Evolutionary conservation across 495 filamentous ascomycete genomes (phyloP).

Genomic region (Beverwykella pulmonaria): DNA sequence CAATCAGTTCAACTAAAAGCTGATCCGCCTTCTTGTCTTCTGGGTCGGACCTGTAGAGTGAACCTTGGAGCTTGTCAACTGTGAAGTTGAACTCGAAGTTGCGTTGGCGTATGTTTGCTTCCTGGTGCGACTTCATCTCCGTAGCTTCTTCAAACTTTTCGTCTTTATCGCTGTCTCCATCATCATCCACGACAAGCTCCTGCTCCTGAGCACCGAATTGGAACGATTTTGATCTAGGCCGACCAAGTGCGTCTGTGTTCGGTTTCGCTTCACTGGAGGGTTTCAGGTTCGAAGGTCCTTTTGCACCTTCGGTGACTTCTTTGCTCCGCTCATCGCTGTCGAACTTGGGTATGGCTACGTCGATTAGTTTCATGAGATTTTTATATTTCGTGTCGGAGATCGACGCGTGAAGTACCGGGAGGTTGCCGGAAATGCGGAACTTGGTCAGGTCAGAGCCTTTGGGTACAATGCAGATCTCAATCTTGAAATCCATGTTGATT

Average conservation of each 20-base stretch:
- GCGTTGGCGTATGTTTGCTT: conserved; percentile 75
- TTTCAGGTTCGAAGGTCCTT: conserved; percentile 36
- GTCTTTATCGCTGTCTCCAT: conserved; percentile 63
- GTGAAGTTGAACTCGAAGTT: conserved; percentile 96
- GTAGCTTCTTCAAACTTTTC: conserved; percentile 63
- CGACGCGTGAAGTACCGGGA: conserved; percentile 88
- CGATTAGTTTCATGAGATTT: conserved; percentile 90
- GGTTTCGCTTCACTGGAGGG: conserved; percentile 29
- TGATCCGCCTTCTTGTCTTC: conserved; percentile 75
- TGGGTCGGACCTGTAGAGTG: conserved; percentile 82
- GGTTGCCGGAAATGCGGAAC: conserved; percentile 83
- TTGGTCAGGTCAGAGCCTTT: conserved; percentile 93
- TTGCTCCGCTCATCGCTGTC: conserved; percentile 54
- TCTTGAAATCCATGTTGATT: conserved; percentile 92
- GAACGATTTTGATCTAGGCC: conserved; percentile 63
- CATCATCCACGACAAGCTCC: conserved; percentile 75
- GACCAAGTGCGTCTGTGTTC: conserved; percentile 48
- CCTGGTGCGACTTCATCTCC: conserved; percentile 58
- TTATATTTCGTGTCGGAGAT: conserved; percentile 96
- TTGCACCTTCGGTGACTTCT: conserved; percentile 30
- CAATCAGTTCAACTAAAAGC: conserved; percentile 85
- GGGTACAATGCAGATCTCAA: conserved; percentile 90
- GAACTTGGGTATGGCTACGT: conserved; percentile 89
- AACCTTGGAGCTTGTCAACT: conserved; percentile 89
- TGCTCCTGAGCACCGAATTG: conserved; percentile 68